A percentile compares a stretch with the other conserved stretches of the same genome.
These are phyloP conservation scores for Persicaria maculosa DNA, from an alignment of 148 eudicot genomes.

Conservation along the genomic window DNA sequence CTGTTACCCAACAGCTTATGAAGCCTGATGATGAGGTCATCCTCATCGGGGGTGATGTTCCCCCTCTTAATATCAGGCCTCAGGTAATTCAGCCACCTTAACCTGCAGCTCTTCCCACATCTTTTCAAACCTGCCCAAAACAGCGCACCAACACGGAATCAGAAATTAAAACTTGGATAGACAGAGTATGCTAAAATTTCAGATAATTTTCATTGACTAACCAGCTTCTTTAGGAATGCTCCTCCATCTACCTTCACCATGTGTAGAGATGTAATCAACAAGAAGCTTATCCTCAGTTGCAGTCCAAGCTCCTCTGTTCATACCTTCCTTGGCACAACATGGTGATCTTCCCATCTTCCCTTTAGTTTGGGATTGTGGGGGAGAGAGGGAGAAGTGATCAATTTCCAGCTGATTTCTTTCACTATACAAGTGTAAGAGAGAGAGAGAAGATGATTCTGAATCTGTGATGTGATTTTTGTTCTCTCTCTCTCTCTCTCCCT, in stretches of 20 bases:
- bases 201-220: background rate
- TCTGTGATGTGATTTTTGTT: background rate
- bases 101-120: constrained; percentile 13
- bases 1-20: constrained; percentile 12
- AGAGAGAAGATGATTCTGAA: background rate
- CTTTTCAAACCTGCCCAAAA: background rate
- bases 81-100: constrained; percentile 12
- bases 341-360: constrained; percentile 12
- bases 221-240: constrained; percentile 11
- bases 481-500: background rate
- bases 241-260: constrained; percentile 15
- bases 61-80: constrained; percentile 14
- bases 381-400: background rate
- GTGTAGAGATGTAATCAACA: constrained; percentile 2
- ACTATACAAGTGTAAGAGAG: background rate
- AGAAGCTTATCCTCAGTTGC: constrained; percentile 10
- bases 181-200: background rate
- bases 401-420: background rate
- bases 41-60: constrained; percentile 9
- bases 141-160: background rate
- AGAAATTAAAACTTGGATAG: background rate
- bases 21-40: constrained; percentile 10
- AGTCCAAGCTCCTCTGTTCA: constrained; percentile 15
- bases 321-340: constrained; percentile 4
- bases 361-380: background rate